These are phyloP conservation scores for Hirsutella minnesotensis DNA, from an alignment of 2,329 filamentous ascomycete species.

Conservation along the genomic window DNA sequence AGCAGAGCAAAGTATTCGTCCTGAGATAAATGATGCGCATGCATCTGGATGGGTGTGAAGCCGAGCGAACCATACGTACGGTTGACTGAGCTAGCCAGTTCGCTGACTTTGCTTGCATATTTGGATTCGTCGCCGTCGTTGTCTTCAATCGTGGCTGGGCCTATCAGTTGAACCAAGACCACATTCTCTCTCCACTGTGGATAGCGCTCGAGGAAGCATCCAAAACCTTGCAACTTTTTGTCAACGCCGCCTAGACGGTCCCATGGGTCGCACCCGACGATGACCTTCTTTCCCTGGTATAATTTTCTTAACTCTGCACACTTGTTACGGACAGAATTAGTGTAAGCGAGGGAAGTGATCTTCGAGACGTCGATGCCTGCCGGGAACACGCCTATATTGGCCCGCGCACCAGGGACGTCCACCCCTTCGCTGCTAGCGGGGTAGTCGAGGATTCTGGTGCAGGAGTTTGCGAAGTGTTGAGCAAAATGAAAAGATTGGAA, in stretches of 20 bases:
- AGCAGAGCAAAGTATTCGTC: slow-evolving; percentile 94
- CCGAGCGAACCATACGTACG: slow-evolving; percentile 78
- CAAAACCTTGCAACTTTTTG: slow-evolving; percentile 93
- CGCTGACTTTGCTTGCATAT: slow-evolving; percentile 78
- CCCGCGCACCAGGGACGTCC: slow-evolving; percentile 77
- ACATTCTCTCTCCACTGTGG: slow-evolving; percentile 88
- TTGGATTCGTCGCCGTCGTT: slow-evolving; percentile 71
- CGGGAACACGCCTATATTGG: slow-evolving; percentile 85
- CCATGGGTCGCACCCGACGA: slow-evolving; percentile 86
- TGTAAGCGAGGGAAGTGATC: slow-evolving; percentile 65
- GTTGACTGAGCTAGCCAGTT: slow-evolving; percentile 85
- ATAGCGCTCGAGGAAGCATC: slow-evolving; percentile 79
- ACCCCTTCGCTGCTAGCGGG: slow-evolving; percentile 76
- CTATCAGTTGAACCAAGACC: slow-evolving; percentile 84
- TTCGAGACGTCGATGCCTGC: slow-evolving; percentile 86
- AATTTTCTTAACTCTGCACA: slow-evolving; percentile 61
- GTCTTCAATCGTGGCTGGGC: slow-evolving; percentile 59
- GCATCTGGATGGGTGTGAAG: slow-evolving; percentile 87
- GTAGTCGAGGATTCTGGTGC: slow-evolving; percentile 81
- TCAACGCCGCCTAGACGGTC: slow-evolving; percentile 87
- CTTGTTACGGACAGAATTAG: slow-evolving; percentile 55
- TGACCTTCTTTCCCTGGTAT: slow-evolving; percentile 86
- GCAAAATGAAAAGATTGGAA: slow-evolving; percentile 96
- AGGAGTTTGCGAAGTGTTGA: slow-evolving; percentile 88
- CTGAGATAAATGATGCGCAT: slow-evolving; percentile 79